These are phyloP conservation scores for Boletus smithii DNA, from an alignment of 1,284 basidiomycete species.

Conservation along the genomic window DNA sequence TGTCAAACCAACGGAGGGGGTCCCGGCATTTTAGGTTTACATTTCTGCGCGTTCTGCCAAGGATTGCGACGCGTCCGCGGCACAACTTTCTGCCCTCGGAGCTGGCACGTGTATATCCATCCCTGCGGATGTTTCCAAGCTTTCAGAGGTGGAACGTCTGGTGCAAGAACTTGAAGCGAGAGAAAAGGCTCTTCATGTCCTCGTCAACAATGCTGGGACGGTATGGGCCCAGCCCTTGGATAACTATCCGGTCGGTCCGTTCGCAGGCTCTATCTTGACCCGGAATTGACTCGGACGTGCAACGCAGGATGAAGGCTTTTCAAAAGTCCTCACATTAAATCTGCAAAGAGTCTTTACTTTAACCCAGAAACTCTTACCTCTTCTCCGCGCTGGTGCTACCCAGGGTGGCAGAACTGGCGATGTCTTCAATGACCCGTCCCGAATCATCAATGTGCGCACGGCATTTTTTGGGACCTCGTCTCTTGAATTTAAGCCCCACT, in stretches of 20 bases:
- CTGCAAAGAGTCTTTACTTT: slow-evolving; percentile 69
- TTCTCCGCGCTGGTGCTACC: slow-evolving; percentile 52
- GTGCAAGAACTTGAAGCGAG: slow-evolving; percentile 48
- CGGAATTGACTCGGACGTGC: slow-evolving; percentile 22
- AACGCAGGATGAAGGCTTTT: slow-evolving; percentile 48
- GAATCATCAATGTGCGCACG: slow-evolving; percentile 58
- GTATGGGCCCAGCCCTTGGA: slow-evolving; percentile 60
- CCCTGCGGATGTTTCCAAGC: slow-evolving; percentile 58
- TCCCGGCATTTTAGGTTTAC: slow-evolving; percentile 48
- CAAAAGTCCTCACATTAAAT: slow-evolving; percentile 65
- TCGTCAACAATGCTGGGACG: slow-evolving; percentile 70
- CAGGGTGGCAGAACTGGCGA: slow-evolving; percentile 39
- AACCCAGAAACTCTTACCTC: slow-evolving; percentile 63
- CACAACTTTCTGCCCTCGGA: slow-evolving; percentile 52
- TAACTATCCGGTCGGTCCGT: slow-evolving; percentile 54
- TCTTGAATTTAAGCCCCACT: not conserved
- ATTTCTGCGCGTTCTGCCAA: slow-evolving; percentile 61
- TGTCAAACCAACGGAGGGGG: not conserved
- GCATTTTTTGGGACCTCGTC: not conserved
- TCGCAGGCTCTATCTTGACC: not conserved
- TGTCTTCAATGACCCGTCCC: slow-evolving; percentile 47
- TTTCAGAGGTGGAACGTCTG: slow-evolving; percentile 55
- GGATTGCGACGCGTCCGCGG: slow-evolving; percentile 56
- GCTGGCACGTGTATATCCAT: slow-evolving; percentile 57
- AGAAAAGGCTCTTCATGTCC: slow-evolving; percentile 57